These are phyloP conservation scores for Epicoccum sorghinum DNA, from an alignment of 2,329 filamentous ascomycete species.

Conservation along the genomic window DNA sequence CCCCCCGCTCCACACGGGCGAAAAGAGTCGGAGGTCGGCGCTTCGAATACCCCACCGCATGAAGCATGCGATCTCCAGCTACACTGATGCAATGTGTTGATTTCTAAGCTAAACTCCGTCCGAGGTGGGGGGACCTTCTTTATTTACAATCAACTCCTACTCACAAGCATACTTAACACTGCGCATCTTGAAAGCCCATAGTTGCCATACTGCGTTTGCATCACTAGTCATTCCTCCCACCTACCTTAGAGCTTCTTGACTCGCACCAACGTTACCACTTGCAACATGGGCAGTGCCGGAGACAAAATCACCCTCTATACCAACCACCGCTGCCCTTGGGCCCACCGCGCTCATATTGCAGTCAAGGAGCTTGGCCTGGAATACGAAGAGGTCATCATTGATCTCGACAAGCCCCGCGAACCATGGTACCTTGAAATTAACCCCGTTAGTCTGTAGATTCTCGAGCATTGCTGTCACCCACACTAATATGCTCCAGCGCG, in stretches of 20 bases:
- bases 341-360: constrained; percentile 76
- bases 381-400: constrained; percentile 75
- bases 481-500: constrained; percentile 55
- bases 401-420: constrained; percentile 71
- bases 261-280: neutral
- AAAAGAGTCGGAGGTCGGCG: constrained; percentile 11
- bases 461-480: neutral
- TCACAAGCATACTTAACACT: neutral
- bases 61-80: constrained; percentile 17
- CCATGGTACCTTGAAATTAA: constrained; percentile 78
- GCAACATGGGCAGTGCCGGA: constrained; percentile 19
- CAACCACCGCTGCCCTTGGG: constrained; percentile 72
- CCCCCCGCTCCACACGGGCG: constrained; percentile 8
- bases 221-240: constrained; percentile 8
- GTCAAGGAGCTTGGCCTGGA: constrained; percentile 69
- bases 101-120: constrained; percentile 30
- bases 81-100: constrained; percentile 32
- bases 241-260: constrained; percentile 4
- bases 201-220: neutral
- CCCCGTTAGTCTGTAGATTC: constrained; percentile 55
- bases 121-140: neutral
- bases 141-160: constrained; percentile 6
- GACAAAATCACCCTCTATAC: constrained; percentile 71
- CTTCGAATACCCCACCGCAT: constrained; percentile 23
- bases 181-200: neutral